Base-by-base conservation (phyloP, 805 yeast genomes). In the Saturnispora sekii region DNA sequence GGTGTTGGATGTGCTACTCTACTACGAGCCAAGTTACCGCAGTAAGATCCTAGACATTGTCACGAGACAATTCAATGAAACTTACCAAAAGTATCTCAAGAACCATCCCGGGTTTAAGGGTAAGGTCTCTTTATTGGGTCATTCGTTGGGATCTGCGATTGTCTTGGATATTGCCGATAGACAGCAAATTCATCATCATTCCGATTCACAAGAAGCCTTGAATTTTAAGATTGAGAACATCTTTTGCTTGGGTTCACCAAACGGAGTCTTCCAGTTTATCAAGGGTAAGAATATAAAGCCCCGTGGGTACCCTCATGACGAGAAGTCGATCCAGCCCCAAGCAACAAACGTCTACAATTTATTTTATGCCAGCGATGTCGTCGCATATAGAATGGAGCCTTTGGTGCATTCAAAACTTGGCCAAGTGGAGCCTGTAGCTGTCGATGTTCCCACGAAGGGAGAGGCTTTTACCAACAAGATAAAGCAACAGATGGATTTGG, bases 281-380 rank as follows among this genome's bases (percentile, higher is more conserved):
- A 79, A 77, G 51, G 74, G 81, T 38, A 73, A 72, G 37, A 76
- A 74, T 40, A 72, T 88, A n/a, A 64, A 67, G 16, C 67, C 81
- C 1, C 55, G 77, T 16, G 33, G 15, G 42, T 26, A 48, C 35
- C 35, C 38, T 9, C 8, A 49, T 21, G 54, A 53, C 9, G 38
- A 45, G 5, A 40, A 43, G 16, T 46, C 54, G 3, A 61, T 66
- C 8, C 61, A 73, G 3, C 87, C 93, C 3, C 72, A 70, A 30
- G 80, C 83, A 50, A 63, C 68, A 2, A 83, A 84, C 54, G 61
- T 84, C 36, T 93, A 83, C 65, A 90, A 90, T 57, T 64, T 93
- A 5, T 87, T 84, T 65, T 95, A 90, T 53, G 85, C 90, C 0
- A 81, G 94, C 51, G 98, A 90, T 58, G 96, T 97, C 0, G 81